Conservation (phyloP, 1,284 basidiomycete species). For the Pseudomicrostroma phylloplanum region DNA sequence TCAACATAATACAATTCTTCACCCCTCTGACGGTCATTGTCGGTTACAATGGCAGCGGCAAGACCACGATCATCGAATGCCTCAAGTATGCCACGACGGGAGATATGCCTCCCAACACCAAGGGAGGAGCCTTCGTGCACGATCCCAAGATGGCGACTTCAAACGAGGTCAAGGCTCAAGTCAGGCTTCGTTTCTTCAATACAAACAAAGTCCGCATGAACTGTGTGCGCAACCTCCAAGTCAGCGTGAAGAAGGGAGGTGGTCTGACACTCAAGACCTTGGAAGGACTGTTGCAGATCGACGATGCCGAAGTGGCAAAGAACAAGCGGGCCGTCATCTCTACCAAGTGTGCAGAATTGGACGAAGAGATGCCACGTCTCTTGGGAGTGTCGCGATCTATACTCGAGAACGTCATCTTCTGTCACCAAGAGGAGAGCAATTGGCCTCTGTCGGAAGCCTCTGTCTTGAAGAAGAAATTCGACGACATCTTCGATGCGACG, state of each 20-base stretch:
- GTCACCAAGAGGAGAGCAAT: constrained; percentile 97
- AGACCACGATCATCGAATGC: constrained; percentile 84
- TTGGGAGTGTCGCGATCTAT: constrained; percentile 95
- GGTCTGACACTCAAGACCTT: constrained; percentile 95
- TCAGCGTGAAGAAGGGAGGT: constrained; percentile 66
- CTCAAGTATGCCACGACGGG: constrained; percentile 98
- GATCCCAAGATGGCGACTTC: constrained; percentile 98
- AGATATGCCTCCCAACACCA: constrained; percentile 93
- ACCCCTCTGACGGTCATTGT: constrained; percentile 97
- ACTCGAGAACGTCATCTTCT: constrained; percentile 97
- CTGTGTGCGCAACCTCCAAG: constrained; percentile 85
- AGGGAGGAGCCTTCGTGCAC: constrained; percentile 94
- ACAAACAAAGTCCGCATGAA: constrained; percentile 71
- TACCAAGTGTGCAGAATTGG: constrained; percentile 64
- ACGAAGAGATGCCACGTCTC: constrained; percentile 73
- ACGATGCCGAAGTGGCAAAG: constrained; percentile 63
- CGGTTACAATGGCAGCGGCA: constrained; percentile 95
- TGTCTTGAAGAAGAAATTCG: constrained; percentile 92
- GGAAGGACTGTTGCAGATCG: constrained; percentile 76
- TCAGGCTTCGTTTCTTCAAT: constrained; percentile 85
- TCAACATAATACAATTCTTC: constrained; percentile 94
- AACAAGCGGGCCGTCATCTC: constrained; percentile 57
- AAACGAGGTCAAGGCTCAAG: constrained; percentile 97
- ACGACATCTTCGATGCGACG: constrained; percentile 98
- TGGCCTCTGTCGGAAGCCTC: constrained; percentile 93